These are phyloP conservation scores for Liriodendron chinense DNA, from an alignment of 164 flowering plant species.

Conservation along the genomic window DNA sequence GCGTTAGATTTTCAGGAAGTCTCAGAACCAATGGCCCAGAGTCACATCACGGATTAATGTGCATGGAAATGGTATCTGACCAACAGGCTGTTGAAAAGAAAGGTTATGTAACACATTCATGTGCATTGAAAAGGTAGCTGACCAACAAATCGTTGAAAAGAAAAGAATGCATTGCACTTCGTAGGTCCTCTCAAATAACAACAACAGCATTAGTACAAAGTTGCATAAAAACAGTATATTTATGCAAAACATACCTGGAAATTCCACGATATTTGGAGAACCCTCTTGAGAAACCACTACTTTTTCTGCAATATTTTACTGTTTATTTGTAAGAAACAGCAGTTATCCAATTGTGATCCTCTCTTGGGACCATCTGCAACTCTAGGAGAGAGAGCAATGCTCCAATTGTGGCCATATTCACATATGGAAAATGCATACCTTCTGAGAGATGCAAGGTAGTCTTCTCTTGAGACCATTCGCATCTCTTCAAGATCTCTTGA, in stretches of 20 bases:
- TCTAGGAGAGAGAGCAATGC: background rate
- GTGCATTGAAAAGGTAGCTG: background rate
- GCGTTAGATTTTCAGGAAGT: background rate
- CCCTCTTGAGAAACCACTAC: conserved; percentile 97
- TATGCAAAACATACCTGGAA: conserved; percentile 54
- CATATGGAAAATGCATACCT: conserved; percentile 42
- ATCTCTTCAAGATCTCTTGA: conserved; percentile 96
- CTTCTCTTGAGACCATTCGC: conserved; percentile 93
- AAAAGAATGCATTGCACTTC: background rate
- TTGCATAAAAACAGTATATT: background rate
- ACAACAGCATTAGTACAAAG: background rate
- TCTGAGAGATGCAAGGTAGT: conserved; percentile 91
- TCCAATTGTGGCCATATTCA: background rate
- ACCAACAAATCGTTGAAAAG: background rate
- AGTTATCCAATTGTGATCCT: background rate
- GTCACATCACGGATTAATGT: background rate
- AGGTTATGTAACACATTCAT: background rate
- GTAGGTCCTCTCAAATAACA: background rate
- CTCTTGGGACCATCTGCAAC: background rate
- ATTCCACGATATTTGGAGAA: conserved; percentile 82
- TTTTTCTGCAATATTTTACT: conserved; percentile 65
- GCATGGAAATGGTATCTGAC: background rate
- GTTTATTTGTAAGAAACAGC: background rate
- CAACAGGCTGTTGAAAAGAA: background rate
- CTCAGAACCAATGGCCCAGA: background rate